Evolutionary conservation across 2,329 filamentous ascomycete species (phyloP).

Genomic region (Parastagonospora nodorum): DNA sequence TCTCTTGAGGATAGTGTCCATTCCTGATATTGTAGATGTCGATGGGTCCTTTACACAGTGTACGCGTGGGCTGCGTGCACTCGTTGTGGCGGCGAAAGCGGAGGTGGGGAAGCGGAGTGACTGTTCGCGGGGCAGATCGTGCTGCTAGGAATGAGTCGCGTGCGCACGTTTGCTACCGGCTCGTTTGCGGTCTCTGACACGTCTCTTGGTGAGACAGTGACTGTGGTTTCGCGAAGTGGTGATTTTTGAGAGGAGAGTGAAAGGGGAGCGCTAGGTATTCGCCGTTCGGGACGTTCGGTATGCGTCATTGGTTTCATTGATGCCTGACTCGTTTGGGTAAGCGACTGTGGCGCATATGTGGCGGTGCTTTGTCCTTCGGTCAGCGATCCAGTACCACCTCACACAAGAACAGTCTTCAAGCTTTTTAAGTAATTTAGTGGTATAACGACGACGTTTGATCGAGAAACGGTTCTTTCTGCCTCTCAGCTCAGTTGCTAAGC

Average conservation of each 20-base stretch:
- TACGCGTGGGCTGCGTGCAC: slow-evolving; percentile 6
- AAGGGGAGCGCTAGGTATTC: background rate
- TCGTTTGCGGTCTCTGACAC: slow-evolving; percentile 8
- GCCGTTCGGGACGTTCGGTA: background rate
- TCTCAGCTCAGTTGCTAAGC: too few relatives aligned
- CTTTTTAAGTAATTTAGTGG: too few relatives aligned
- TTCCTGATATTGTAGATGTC: slow-evolving; percentile 18
- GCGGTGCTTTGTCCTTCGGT: too few relatives aligned
- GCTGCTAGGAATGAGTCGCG: slow-evolving; percentile 16
- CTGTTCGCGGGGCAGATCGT: slow-evolving; percentile 15
- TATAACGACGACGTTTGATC: too few relatives aligned
- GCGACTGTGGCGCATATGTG: too few relatives aligned
- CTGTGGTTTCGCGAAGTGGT: slow-evolving; percentile 6
- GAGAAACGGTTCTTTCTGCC: too few relatives aligned
- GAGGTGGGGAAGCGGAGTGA: slow-evolving; percentile 20
- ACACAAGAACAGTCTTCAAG: too few relatives aligned
- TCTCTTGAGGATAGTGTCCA: slow-evolving; percentile 21
- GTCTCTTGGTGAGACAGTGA: slow-evolving; percentile 12
- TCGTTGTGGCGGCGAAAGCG: slow-evolving; percentile 14
- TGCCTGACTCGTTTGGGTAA: background rate
- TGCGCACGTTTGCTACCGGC: slow-evolving; percentile 7
- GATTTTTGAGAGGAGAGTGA: slow-evolving; percentile 2
- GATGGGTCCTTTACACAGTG: background rate
- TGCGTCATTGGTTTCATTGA: slow-evolving; percentile 12
- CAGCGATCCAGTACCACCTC: too few relatives aligned